Conservation (phyloP, 805 yeast species). For the Citeromyces nyonsensis region DNA sequence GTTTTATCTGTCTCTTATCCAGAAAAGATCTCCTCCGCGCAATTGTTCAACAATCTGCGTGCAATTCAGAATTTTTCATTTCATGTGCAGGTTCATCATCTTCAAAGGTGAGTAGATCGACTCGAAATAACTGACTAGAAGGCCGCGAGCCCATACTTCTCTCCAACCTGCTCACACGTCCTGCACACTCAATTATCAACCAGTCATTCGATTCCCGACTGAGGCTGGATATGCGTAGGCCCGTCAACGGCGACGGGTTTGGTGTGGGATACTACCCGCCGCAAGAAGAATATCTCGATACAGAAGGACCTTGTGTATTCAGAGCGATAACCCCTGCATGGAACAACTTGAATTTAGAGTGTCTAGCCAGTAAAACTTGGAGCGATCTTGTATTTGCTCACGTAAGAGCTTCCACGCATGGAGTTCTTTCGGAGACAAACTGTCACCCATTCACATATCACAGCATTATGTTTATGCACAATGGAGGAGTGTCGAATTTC, state of each 20-base stretch:
- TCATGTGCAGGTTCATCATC: conserved; percentile 89
- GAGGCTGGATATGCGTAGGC: conserved; percentile 76
- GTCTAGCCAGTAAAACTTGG: conserved; percentile 77
- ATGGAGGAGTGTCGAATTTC: conserved; percentile 79
- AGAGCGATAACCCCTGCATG: conserved; percentile 97
- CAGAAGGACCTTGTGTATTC: conserved; percentile 79
- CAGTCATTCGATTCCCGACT: conserved; percentile 88
- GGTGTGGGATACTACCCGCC: conserved; percentile 86
- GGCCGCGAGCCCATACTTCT: conserved; percentile 81
- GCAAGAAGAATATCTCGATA: conserved; percentile 26
- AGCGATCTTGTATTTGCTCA: conserved; percentile 83
- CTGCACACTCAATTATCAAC: conserved; percentile 94
- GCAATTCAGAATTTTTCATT: too few relatives aligned
- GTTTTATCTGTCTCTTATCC: too few relatives aligned
- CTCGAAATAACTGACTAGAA: too few relatives aligned
- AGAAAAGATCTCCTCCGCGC: too few relatives aligned
- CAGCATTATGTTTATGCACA: conserved; percentile 90
- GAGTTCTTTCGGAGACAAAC: conserved; percentile 85
- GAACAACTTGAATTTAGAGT: conserved; percentile 85
- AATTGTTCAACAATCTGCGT: too few relatives aligned
- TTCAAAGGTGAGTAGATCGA: conserved; percentile 83
- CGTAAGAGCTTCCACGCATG: conserved; percentile 92
- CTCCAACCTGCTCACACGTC: conserved; percentile 78
- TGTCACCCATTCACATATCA: conserved; percentile 93
- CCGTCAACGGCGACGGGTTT: conserved; percentile 96